Conservation (phyloP, 306 rosid species). For the Canavalia ensiformis region DNA sequence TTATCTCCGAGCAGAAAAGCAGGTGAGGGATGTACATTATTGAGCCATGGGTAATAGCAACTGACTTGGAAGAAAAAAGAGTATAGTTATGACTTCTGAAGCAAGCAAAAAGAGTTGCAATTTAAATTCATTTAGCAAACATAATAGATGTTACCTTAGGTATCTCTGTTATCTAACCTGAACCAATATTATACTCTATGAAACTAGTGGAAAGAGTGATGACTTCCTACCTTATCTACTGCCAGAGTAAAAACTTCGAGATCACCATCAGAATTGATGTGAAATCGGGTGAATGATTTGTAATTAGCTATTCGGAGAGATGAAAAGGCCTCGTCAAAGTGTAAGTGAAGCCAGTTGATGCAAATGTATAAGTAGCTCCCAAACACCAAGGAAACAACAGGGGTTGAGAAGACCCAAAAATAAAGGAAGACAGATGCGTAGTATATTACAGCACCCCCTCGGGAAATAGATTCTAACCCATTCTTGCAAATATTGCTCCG, state of each 20-base stretch:
- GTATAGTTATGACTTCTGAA: background rate
- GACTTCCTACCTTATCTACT: constrained; percentile 78
- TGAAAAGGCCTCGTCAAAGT: constrained; percentile 98
- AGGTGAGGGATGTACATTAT: background rate
- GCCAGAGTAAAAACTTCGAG: constrained; percentile 97
- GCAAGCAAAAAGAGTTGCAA: background rate
- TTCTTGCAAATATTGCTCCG: constrained; percentile 88
- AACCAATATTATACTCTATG: background rate
- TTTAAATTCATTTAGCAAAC: background rate
- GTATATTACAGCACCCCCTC: constrained; percentile 81
- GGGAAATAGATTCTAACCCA: constrained; percentile 80
- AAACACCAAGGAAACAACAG: constrained; percentile 90
- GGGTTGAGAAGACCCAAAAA: constrained; percentile 97
- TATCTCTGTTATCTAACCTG: constrained; percentile 15
- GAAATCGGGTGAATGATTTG: constrained; percentile 92
- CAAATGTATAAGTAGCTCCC: constrained; percentile 94
- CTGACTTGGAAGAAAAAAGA: background rate
- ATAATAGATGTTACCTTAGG: background rate
- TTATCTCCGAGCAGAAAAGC: background rate
- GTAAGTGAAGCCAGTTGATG: constrained; percentile 95
- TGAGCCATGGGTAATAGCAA: background rate
- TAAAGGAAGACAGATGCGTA: constrained; percentile 92
- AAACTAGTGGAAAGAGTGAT: background rate
- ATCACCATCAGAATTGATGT: constrained; percentile 74
- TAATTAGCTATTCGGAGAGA: constrained; percentile 95